phyloP scores from a whole-genome alignment of 2,329 filamentous ascomycete genomes.

The Pseudogymnoascus sp. region DNA sequence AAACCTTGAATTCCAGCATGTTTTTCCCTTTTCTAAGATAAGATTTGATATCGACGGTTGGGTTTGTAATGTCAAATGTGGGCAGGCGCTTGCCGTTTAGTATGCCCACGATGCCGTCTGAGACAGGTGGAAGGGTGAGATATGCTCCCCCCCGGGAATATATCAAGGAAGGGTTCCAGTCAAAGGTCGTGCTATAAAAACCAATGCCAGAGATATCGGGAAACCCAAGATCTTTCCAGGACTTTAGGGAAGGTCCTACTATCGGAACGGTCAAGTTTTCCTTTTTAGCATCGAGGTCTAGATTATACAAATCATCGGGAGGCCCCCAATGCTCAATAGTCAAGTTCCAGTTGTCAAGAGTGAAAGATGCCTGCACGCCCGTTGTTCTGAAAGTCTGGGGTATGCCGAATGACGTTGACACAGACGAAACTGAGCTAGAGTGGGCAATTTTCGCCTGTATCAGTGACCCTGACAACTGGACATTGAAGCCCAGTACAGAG shows the following conservation, averaged over 20 bases:
- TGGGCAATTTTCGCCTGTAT: neutral
- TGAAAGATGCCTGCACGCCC: conserved; percentile 13
- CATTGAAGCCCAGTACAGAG: neutral
- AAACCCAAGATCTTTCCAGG: neutral
- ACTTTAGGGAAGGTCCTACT: neutral
- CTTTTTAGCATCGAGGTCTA: conserved; percentile 8
- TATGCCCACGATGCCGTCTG: neutral
- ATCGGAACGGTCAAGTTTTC: conserved; percentile 13
- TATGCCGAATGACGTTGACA: neutral
- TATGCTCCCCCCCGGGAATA: neutral
- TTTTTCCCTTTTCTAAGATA: neutral
- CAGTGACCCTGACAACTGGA: neutral
- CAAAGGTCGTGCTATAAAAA: neutral
- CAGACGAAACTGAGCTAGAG: neutral
- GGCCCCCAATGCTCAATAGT: conserved; percentile 33
- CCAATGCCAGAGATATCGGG: neutral
- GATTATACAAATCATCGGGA: conserved; percentile 27
- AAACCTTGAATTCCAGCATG: neutral
- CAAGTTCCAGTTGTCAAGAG: conserved; percentile 31
- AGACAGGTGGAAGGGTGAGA: neutral
- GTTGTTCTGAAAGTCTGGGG: neutral
- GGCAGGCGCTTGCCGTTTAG: neutral
- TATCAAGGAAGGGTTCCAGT: neutral
- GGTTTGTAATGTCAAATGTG: neutral
- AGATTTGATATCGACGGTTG: neutral